Conservation (phyloP, 768 basidiomycete genomes). For the Mycena rebaudengoi region DNA sequence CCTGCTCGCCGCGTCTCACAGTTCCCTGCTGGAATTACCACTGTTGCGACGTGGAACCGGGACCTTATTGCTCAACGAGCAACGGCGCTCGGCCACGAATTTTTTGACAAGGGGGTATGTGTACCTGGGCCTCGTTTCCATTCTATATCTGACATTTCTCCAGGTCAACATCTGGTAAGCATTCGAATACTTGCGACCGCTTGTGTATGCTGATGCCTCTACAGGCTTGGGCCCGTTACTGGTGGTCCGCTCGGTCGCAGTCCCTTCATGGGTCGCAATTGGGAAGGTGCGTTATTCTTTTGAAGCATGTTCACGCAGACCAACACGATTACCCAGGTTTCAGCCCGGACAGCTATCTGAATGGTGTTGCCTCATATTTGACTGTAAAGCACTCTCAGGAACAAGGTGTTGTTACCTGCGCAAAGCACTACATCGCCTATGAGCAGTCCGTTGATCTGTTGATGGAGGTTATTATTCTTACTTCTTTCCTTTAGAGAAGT, state of each 20-base stretch:
- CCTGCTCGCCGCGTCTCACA: constrained; percentile 16
- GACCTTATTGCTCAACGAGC: constrained; percentile 9
- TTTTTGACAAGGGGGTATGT: constrained; percentile 17
- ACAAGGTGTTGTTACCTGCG: constrained; percentile 13
- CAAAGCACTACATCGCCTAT: constrained; percentile 12
- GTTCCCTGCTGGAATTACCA: constrained; percentile 13
- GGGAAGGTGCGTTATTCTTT: background rate
- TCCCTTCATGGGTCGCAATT: constrained; percentile 6
- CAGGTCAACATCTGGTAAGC: constrained; percentile 16
- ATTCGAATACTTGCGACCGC: background rate
- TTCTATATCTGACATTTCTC: background rate
- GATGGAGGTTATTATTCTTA: no score
- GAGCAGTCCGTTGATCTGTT: no score
- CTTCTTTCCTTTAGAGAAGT: no score
- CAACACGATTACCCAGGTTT: constrained; percentile 1
- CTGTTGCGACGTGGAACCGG: constrained; percentile 16
- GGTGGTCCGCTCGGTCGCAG: constrained; percentile 10
- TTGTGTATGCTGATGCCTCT: background rate
- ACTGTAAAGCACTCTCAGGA: constrained; percentile 6
- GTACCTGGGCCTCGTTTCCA: background rate
- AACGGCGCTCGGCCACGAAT: constrained; percentile 9
- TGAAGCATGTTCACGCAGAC: no score
- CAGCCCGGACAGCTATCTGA: constrained; percentile 16
- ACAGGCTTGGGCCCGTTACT: constrained; percentile 13
- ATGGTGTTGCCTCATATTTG: constrained; percentile 13